Percentiles rank a stretch among this genome's conserved stretches.
Conservation (phyloP, 2,329 filamentous ascomycete species). For the Emydomyces testavorans region DNA sequence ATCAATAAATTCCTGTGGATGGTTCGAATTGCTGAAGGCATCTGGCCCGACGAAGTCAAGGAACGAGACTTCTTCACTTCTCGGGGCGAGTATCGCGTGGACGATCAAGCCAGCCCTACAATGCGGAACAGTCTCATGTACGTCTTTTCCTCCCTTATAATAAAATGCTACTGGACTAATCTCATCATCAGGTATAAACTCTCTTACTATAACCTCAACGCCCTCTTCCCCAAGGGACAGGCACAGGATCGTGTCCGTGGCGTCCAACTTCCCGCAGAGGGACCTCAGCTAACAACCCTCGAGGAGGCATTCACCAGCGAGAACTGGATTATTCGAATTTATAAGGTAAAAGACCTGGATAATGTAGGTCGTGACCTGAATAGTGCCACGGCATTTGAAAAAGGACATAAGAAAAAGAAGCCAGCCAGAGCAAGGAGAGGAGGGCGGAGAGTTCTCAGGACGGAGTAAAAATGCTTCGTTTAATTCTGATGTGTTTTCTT, state of each 20-base stretch:
- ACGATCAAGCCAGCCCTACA: constrained; percentile 81
- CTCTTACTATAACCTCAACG: constrained; percentile 97
- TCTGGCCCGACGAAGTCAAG: constrained; percentile 98
- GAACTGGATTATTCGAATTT: constrained; percentile 99
- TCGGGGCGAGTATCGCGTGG: constrained; percentile 88
- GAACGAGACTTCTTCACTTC: constrained; percentile 92
- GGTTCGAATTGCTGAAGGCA: constrained; percentile 96
- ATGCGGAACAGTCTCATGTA: constrained; percentile 99
- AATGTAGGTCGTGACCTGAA: constrained; percentile 86
- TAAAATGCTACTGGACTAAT: constrained; percentile 3
- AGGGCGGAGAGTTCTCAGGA: constrained; percentile 35
- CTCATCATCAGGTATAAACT: constrained; percentile 78
- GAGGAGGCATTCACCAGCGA: constrained; percentile 98
- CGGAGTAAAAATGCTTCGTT: constrained; percentile 16
- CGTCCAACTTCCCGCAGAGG: constrained; percentile 65
- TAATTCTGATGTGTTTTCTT: background rate
- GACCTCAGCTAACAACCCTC: constrained; percentile 73
- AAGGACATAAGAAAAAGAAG: constrained; percentile 44
- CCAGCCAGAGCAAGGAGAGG: constrained; percentile 28
- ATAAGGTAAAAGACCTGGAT: constrained; percentile 98
- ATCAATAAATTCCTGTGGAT: constrained; percentile 99
- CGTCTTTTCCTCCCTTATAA: constrained; percentile 31
- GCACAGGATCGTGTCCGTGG: constrained; percentile 81
- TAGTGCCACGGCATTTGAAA: constrained; percentile 44
- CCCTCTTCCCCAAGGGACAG: constrained; percentile 83